Conservation (phyloP, 2,329 filamentous ascomycete genomes). For the Trichoderma breve region DNA sequence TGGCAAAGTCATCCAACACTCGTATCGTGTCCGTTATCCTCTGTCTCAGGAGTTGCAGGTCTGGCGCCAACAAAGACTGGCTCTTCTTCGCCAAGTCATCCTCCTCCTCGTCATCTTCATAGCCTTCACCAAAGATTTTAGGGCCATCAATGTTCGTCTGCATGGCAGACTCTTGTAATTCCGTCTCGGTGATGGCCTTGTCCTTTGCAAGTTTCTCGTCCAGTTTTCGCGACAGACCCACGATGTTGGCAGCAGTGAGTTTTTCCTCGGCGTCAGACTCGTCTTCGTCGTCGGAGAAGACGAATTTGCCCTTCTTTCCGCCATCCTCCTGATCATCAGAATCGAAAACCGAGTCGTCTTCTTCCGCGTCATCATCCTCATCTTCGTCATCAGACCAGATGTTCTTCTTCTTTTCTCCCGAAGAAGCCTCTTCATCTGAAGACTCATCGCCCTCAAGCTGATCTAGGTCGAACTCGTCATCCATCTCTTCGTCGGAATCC, state of each 20-base stretch:
- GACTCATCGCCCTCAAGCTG: slow-evolving; percentile 46
- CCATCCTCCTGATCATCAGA: slow-evolving; percentile 60
- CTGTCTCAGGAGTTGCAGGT: slow-evolving; percentile 82
- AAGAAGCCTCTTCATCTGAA: slow-evolving; percentile 6
- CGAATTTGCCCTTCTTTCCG: slow-evolving; percentile 52
- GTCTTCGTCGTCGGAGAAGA: slow-evolving; percentile 95
- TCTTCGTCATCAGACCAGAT: slow-evolving; percentile 36
- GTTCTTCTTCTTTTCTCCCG: slow-evolving; percentile 9
- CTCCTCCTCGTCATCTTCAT: slow-evolving; percentile 60
- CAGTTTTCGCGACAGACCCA: slow-evolving; percentile 80
- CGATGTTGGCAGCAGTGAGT: slow-evolving; percentile 94
- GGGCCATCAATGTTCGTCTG: slow-evolving; percentile 91
- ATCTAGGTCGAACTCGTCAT: slow-evolving; percentile 44
- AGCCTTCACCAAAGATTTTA: slow-evolving; percentile 54
- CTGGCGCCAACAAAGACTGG: slow-evolving; percentile 71
- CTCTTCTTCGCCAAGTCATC: slow-evolving; percentile 56
- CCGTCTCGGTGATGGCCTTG: slow-evolving; percentile 77
- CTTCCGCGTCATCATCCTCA: slow-evolving; percentile 40
- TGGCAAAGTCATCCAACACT: slow-evolving; percentile 83
- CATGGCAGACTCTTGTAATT: slow-evolving; percentile 79
- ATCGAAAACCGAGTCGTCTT: slow-evolving; percentile 63
- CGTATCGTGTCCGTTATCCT: slow-evolving; percentile 92
- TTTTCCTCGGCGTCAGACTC: slow-evolving; percentile 85
- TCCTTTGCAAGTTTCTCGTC: slow-evolving; percentile 76
- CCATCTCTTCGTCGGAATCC: slow-evolving; percentile 45